A percentile compares a stretch with the other conserved stretches of the same genome.
These are phyloP conservation scores for Pulveroboletus frians DNA, from an alignment of 768 basidiomycete species.

Conservation along the genomic window DNA sequence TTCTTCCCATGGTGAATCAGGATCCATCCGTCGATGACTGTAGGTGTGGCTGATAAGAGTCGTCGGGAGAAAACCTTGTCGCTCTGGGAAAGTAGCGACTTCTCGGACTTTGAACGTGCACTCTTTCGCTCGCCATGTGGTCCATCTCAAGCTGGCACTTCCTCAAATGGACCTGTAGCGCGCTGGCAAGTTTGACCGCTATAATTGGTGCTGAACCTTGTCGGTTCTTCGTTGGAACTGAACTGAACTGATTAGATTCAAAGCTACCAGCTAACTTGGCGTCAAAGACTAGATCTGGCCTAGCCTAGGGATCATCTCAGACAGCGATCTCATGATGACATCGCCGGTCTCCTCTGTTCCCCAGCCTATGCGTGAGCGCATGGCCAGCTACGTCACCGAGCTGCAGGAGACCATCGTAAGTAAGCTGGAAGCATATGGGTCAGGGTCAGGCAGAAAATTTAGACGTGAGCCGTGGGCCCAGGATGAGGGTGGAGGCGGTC, in stretches of 20 bases:
- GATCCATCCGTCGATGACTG: constrained; percentile 13
- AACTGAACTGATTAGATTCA: not conserved
- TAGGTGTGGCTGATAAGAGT: not conserved
- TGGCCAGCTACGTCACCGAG: constrained; percentile 9
- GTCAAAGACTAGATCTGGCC: not conserved
- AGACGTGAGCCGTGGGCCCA: constrained; percentile 15
- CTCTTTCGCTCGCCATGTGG: too few relatives aligned
- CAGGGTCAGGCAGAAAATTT: constrained; percentile 6
- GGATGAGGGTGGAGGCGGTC: constrained; percentile 15
- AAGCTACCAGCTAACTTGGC: not conserved
- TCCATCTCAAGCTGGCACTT: not conserved
- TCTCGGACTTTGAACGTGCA: not conserved
- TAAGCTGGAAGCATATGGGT: constrained; percentile 15
- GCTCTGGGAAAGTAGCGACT: not conserved
- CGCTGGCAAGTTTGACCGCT: not conserved
- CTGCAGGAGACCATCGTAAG: constrained; percentile 21
- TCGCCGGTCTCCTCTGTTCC: not conserved
- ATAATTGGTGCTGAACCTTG: not conserved
- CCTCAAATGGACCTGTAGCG: not conserved
- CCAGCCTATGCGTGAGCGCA: constrained; percentile 10
- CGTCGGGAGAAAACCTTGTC: not conserved
- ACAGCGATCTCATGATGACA: not conserved
- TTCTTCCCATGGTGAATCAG: constrained; percentile 61
- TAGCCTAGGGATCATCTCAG: not conserved
- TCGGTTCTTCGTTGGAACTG: not conserved